Evolutionary conservation across 169 alveolate genomes (phyloP).

Genomic region (Plasmodium adleri): DNA sequence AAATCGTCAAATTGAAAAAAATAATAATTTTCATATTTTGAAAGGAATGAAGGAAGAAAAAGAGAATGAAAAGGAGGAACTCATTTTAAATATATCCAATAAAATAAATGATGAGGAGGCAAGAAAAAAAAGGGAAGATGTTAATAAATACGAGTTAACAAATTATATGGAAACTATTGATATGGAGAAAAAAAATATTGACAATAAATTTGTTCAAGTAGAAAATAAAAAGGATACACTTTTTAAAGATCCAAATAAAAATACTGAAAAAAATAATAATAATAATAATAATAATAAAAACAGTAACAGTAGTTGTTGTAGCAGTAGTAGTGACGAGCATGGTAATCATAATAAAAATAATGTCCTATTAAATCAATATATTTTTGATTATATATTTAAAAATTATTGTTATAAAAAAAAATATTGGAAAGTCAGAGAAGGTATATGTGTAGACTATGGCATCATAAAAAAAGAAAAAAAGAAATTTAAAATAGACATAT

Average conservation of each 20-base stretch:
- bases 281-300: background rate
- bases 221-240: too few species aligned
- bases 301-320: background rate
- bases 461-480: constrained; percentile 29
- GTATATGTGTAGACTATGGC: constrained; percentile 23
- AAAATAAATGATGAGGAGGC: background rate
- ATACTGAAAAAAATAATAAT: background rate
- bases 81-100: too few species aligned
- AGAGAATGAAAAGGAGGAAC: background rate
- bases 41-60: background rate
- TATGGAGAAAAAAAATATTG: background rate
- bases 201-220: background rate
- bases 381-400: constrained; percentile 64
- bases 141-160: constrained; percentile 12
- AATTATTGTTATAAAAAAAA: constrained; percentile 66
- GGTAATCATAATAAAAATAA: background rate
- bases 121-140: constrained; percentile 3
- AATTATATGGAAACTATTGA: constrained; percentile 22
- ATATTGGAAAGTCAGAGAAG: constrained; percentile 41
- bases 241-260: background rate
- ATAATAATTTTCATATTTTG: background rate
- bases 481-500: constrained; percentile 42
- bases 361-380: constrained; percentile 19
- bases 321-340: background rate
- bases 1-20: background rate